Conservation (phyloP, 2,329 filamentous ascomycete genomes). For the Onygenales sp. region DNA sequence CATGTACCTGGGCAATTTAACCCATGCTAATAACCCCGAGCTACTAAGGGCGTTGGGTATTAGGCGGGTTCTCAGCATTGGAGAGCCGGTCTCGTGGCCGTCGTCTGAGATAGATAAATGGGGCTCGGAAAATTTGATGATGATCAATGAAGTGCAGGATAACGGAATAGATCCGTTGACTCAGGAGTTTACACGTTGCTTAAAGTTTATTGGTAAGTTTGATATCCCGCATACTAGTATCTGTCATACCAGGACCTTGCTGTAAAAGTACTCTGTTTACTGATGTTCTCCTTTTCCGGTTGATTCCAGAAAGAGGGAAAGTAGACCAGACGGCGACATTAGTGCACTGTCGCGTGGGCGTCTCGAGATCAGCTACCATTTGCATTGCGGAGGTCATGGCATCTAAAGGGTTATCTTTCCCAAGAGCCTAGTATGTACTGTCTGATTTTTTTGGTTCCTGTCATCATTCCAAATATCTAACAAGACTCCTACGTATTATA, state of each 20-base stretch:
- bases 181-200: slow-evolving; percentile 72
- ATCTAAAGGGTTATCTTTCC: slow-evolving; percentile 67
- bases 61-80: slow-evolving; percentile 78
- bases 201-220: slow-evolving; percentile 81
- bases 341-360: slow-evolving; percentile 92
- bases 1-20: slow-evolving; percentile 91
- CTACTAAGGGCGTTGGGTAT: slow-evolving; percentile 74
- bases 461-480: not conserved
- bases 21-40: slow-evolving; percentile 87
- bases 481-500: slow-evolving; percentile 15
- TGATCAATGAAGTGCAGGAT: slow-evolving; percentile 81
- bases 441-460: not conserved
- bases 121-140: slow-evolving; percentile 68
- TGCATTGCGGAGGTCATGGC: slow-evolving; percentile 99
- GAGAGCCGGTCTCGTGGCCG: slow-evolving; percentile 76
- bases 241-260: not conserved
- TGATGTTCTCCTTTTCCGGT: not conserved
- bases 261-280: not conserved
- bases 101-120: slow-evolving; percentile 61
- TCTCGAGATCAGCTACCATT: slow-evolving; percentile 90
- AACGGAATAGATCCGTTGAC: slow-evolving; percentile 92
- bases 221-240: not conserved
- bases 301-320: slow-evolving; percentile 61
- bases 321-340: slow-evolving; percentile 71
- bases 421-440: slow-evolving; percentile 64